Conservation (phyloP, 331 rosid genomes). For the Saraca asoca region DNA sequence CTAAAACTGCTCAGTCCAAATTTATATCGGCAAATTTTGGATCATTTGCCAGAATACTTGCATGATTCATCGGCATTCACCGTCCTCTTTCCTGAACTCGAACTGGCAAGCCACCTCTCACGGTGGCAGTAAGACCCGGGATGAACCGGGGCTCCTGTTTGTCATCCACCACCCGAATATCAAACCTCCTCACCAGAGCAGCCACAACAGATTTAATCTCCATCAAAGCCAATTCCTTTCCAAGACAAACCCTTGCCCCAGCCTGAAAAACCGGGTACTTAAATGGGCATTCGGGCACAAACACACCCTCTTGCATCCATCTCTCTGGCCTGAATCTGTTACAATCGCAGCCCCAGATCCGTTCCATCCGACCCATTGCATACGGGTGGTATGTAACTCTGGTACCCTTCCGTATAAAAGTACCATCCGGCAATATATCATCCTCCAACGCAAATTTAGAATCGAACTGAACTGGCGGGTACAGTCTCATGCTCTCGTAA, state of each 20-base stretch:
- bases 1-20: too few species aligned
- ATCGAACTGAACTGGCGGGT: slow-evolving; percentile 85
- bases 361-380: slow-evolving; percentile 93
- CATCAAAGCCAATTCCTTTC: slow-evolving; percentile 75
- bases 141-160: slow-evolving; percentile 43
- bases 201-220: slow-evolving; percentile 58
- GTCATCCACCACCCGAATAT: slow-evolving; percentile 40
- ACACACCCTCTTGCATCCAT: slow-evolving; percentile 63
- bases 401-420: slow-evolving; percentile 59
- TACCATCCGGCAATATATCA: slow-evolving; percentile 85
- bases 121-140: slow-evolving; percentile 74
- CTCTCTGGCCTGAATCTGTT: slow-evolving; percentile 66
- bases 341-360: slow-evolving; percentile 75
- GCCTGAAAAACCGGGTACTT: slow-evolving; percentile 89
- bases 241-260: slow-evolving; percentile 80
- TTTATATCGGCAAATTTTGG: neutral
- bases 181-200: slow-evolving; percentile 46
- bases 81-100: slow-evolving; percentile 43
- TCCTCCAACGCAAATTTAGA: slow-evolving; percentile 70
- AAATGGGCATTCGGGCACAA: slow-evolving; percentile 47
- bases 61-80: neutral
- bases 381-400: slow-evolving; percentile 86
- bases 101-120: slow-evolving; percentile 73
- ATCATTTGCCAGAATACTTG: neutral
- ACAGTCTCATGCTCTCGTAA: slow-evolving; percentile 77